A percentile compares a stretch with the other conserved stretches of the same genome.
Evolutionary conservation across 2,329 filamentous ascomycete species (phyloP).

Genomic region (Botrytis pseudocinerea): DNA sequence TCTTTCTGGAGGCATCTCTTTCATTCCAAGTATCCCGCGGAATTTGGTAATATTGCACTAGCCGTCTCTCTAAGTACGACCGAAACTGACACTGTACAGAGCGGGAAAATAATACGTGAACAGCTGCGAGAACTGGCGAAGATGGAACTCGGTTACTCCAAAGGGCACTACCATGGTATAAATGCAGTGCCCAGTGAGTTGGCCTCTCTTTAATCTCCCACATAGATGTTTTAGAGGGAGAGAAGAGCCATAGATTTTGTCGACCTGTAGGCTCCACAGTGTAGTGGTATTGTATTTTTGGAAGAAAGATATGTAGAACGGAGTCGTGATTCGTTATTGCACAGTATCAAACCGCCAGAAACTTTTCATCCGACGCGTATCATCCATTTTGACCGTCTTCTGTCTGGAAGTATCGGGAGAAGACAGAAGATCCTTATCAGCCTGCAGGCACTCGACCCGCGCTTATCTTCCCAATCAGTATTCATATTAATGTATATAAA

Average conservation of each 20-base stretch:
- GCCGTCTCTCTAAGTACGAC: too few species aligned
- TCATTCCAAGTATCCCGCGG: constrained; percentile 2
- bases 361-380: neutral
- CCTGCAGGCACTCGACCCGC: neutral
- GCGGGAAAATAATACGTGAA: neutral
- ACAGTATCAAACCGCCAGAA: neutral
- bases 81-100: neutral
- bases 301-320: neutral
- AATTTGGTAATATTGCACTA: neutral
- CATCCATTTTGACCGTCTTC: neutral
- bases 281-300: neutral
- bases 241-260: neutral
- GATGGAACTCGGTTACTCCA: neutral
- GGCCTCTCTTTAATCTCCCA: neutral
- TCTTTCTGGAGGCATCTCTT: neutral
- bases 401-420: neutral
- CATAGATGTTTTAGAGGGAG: neutral
- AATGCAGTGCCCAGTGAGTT: neutral
- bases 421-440: neutral
- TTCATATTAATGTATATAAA: neutral
- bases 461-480: neutral
- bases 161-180: constrained; percentile 4
- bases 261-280: neutral
- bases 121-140: neutral
- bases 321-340: neutral